Base-by-base conservation (phyloP, 495 filamentous ascomycete species). In the Podospora tetraspora region DNA sequence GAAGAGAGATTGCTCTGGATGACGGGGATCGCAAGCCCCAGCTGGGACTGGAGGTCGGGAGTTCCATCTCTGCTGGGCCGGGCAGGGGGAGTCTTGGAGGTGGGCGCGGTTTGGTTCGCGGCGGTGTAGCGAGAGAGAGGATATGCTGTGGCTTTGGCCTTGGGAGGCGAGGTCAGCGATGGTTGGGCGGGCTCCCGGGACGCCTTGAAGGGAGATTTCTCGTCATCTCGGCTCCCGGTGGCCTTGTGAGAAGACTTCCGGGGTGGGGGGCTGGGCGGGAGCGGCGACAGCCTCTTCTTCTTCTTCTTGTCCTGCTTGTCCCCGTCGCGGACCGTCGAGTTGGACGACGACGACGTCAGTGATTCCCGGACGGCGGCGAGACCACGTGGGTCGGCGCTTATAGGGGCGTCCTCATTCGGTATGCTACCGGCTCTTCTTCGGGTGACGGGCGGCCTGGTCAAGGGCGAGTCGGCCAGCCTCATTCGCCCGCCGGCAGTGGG, bases 41-140 rank as follows among this genome's bases (percentile, higher is more conserved):
- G 76, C 57, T 85, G 83, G 30, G 86, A 79, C 59, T 79, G 76
- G 23, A 96, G 82, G 63, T 88, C 87, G 59, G 89, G 84, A 1
- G 90, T 91, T 11, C 92, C 92, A 70, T 95, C 89, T 83, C 94
- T 84, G 74, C 92, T 97, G 6, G 93, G 93, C 66, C 93, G 79
- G 60, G 79, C 75, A 19, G 89, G 89, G 59, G 84, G 81, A 32
- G 73, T 73, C 66, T 72, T 79, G 66, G 76, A 69, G 56, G 78
- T 72, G 58, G 74, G 65, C 68, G 73, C 68, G 66, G 71, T 59
- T 64, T 71, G 74, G 68, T 73, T 66, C 63, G 69, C 58, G 59
- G 69, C 70, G 37, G 57, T 62, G 24, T 63, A 68, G 12, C 77
- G 78, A 34, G 74, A 72, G 16, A 75, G 76, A 59, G 76, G 73